Evolutionary conservation across 2,329 filamentous ascomycete species (phyloP).

Genomic region (Tympanopsis confertula): DNA sequence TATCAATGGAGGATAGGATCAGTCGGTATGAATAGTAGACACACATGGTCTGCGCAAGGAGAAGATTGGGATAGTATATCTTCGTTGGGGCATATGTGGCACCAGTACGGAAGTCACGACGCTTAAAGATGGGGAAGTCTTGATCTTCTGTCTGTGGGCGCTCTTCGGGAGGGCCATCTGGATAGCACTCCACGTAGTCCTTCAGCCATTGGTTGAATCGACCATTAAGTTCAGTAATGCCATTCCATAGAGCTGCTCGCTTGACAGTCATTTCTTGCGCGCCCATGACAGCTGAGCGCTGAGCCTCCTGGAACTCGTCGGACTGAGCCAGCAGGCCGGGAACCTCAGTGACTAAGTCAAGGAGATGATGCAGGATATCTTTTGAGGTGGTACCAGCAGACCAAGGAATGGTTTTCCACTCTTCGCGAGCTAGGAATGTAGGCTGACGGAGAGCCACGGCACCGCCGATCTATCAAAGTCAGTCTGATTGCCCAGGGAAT

Average conservation of each 20-base stretch:
- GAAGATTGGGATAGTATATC: slow-evolving; percentile 19
- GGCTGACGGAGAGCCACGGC: slow-evolving; percentile 16
- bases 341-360: slow-evolving; percentile 20
- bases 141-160: slow-evolving; percentile 10
- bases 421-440: slow-evolving; percentile 19
- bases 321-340: slow-evolving; percentile 16
- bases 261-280: background rate
- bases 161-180: background rate
- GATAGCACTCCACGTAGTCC: background rate
- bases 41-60: slow-evolving; percentile 21
- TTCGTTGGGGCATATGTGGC: slow-evolving; percentile 14
- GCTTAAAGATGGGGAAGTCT: slow-evolving; percentile 17
- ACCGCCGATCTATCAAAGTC: slow-evolving; percentile 17
- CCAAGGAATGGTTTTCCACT: slow-evolving; percentile 25
- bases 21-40: slow-evolving; percentile 18
- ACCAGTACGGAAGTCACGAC: slow-evolving; percentile 18
- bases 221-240: background rate
- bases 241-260: background rate
- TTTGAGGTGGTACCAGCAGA: slow-evolving; percentile 19
- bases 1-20: slow-evolving; percentile 19
- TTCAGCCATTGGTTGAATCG: background rate
- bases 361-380: slow-evolving; percentile 20
- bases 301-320: slow-evolving; percentile 14
- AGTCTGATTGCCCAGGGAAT: no score
- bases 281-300: slow-evolving; percentile 11